phyloP scores from a whole-genome alignment of 2,329 filamentous ascomycete species.

The Apiospora malaysiana region DNA sequence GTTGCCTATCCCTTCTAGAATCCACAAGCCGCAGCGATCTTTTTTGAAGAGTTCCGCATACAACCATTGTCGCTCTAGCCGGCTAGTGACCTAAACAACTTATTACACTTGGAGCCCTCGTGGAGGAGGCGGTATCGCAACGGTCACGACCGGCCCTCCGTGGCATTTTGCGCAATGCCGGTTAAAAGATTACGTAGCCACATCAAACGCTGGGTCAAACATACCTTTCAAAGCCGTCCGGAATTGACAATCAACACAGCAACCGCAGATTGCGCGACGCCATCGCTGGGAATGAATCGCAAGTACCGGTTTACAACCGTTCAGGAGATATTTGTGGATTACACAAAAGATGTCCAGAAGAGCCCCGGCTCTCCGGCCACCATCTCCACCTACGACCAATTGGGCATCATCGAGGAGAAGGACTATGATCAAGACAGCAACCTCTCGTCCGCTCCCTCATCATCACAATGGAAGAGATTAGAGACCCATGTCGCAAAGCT shows the following conservation, averaged over 20 bases:
- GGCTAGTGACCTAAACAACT: not conserved
- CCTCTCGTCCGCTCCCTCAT: not conserved
- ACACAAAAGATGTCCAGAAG: not conserved
- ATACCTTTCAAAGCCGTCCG: conserved; percentile 4
- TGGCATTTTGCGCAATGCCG: not conserved
- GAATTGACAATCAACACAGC: conserved; percentile 10
- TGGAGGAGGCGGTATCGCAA: not conserved
- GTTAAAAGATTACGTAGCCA: conserved; percentile 16
- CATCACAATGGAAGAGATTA: conserved; percentile 26
- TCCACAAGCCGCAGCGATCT: not conserved
- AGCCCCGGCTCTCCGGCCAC: not conserved
- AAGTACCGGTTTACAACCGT: conserved; percentile 9
- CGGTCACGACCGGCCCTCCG: not conserved
- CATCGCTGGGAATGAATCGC: conserved; percentile 8
- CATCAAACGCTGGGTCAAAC: conserved; percentile 3
- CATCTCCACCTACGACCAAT: not conserved
- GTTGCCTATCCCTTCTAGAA: not conserved
- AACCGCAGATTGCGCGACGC: not conserved
- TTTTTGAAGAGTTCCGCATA: not conserved
- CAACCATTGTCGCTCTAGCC: not conserved
- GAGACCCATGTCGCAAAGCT: conserved; percentile 24
- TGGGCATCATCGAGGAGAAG: conserved; percentile 16
- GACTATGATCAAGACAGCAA: not conserved
- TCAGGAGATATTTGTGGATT: conserved; percentile 18
- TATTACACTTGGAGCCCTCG: conserved; percentile 5